Base-by-base conservation (phyloP, 495 filamentous ascomycete species). In the Penicillium coprophilum region DNA sequence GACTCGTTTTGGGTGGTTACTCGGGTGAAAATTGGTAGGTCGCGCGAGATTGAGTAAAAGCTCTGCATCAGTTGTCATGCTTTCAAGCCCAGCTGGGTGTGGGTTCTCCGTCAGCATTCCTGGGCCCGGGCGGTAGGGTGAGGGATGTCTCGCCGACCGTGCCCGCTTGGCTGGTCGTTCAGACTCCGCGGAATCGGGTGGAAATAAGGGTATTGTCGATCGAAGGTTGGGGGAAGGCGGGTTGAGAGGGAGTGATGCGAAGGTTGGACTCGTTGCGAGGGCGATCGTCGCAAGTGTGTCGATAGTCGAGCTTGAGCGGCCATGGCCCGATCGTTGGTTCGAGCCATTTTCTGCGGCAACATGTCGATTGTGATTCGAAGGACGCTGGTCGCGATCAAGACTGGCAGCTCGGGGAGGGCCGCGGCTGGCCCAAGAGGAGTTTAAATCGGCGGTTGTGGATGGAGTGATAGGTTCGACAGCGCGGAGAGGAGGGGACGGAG, bases 111-210 rank as follows among this genome's bases (percentile, higher is more conserved):
- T 74, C 55, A 75, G 71, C 43, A 74, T 65, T 21, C 59, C 62
- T 20, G 66, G 62, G 20, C 64, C 70, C 49, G 61, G 55, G 44
- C 69, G 70, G 39, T 75, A 71, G 24, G 82, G 77, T 44, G 83
- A 84, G 20, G 72, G 63, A 50, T 81, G 64, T 58, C 79, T 75
- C 57, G 85, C 84, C 27, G 85, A 86, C 48, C 82, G 77, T 23
- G 81, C 74, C 28, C 85, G 79, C 61, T 87, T 87, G n/a, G 80
- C 66, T 7, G 83, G 83, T 23, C 80, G 76, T 59, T 83, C 82
- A 46, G 62, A 52, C 32, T 70, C 61, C 24, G 54, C 55, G 41
- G 62, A 52, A 34, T 73, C 68, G 55, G 61, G 21, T 15, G 71
- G 65, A 13, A 77, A 75, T 24, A 77, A 54, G 13, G 74, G 64